Evolutionary conservation across 2,329 filamentous ascomycete genomes (phyloP).

Genomic region (Teratosphaeria viscida): DNA sequence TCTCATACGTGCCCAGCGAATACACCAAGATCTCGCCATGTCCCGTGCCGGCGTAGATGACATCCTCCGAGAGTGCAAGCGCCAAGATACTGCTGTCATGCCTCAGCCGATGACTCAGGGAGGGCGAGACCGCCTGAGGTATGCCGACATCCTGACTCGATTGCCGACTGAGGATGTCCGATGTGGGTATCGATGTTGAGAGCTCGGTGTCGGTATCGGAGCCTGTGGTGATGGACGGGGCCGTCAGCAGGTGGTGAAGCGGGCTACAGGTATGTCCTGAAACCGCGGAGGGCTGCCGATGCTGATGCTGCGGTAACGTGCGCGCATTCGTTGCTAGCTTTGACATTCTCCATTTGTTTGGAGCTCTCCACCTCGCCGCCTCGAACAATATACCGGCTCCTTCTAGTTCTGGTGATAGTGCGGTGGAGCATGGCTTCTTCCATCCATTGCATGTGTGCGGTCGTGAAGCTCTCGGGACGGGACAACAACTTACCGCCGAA

Average conservation of each 20-base stretch:
- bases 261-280: background rate
- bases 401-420: background rate
- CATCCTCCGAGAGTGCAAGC: constrained; percentile 66
- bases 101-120: constrained; percentile 61
- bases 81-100: constrained; percentile 73
- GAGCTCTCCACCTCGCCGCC: background rate
- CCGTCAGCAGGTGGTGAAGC: background rate
- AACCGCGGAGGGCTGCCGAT: background rate
- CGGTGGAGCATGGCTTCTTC: background rate
- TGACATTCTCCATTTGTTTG: background rate
- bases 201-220: constrained; percentile 8
- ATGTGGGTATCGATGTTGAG: background rate
- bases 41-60: constrained; percentile 86
- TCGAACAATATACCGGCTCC: background rate
- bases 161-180: constrained; percentile 9
- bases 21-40: constrained; percentile 87
- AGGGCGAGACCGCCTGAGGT: constrained; percentile 35
- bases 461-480: background rate
- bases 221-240: background rate
- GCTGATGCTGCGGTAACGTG: background rate
- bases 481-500: background rate
- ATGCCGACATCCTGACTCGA: constrained; percentile 16
- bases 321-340: background rate
- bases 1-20: constrained; percentile 80
- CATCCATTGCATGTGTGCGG: background rate